Base-by-base conservation (phyloP, 441 rosid species). In the Pelargonium australe region DNA sequence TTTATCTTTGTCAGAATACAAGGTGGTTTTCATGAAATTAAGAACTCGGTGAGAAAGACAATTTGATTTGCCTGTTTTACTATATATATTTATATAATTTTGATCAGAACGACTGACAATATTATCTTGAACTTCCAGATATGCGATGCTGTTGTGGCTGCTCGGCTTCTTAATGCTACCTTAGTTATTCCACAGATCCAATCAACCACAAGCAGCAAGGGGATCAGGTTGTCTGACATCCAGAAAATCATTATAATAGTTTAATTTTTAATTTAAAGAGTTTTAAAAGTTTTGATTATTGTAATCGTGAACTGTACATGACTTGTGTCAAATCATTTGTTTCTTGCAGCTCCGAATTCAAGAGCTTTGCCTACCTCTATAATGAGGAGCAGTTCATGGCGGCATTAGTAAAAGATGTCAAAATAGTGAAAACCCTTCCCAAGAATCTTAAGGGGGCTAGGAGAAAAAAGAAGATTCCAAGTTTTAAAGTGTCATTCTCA, bases 1-100 rank as follows among this genome's bases (percentile, higher is more conserved):
- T 95, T 76, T 70, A 77, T 95, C 70, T 95, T 95, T 80, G 98
- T 89, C 62, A 86, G 96, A 76, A 89, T 92, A 84, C 99, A 89
- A 84, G 99, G 99, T 17, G 99, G 98, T 79, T 95, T 95, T 70
- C 98, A 90, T 76, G 98, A 95, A 83, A 95, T 95, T 67, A 84
- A 97, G 86, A 95, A 88, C 70, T 85, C 99, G 88, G 99, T 95
- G 79, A 80, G 90, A 9, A 9, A 34, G 37, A 58, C 63, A 19
- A 23, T 9, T 58, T 58, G 63, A 20, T 3, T 20, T 20, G 11
- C 63, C 63, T 20, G 34, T 19, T 17, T 3, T 20, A 20, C 34
- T 58, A 8, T 23, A 58, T 2, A 10, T 23, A 55, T 9, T 17
- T 16, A 57, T 57, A 57, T 16, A 53, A 58, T 20, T 5, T 58